Conservation (phyloP, 2,329 filamentous ascomycete genomes). For the Pezizomycotina sp. region DNA sequence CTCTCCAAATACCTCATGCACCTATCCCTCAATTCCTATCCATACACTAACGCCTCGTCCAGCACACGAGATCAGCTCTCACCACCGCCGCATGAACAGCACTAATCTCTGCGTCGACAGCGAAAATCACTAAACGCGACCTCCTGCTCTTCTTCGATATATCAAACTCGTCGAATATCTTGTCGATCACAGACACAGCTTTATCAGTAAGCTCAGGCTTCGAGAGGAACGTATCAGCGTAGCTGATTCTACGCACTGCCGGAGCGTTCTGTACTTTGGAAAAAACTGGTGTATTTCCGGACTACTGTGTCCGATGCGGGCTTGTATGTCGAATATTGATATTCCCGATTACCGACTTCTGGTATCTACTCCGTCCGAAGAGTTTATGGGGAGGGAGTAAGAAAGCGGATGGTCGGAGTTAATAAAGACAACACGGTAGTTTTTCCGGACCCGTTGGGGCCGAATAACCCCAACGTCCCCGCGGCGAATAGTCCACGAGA, state of each 20-base stretch:
- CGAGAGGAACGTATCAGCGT: slow-evolving; percentile 70
- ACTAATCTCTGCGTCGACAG: slow-evolving; percentile 73
- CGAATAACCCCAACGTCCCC: slow-evolving; percentile 90
- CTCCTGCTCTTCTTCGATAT: slow-evolving; percentile 21
- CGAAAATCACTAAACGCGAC: slow-evolving; percentile 50
- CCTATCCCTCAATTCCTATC: slow-evolving; percentile 65
- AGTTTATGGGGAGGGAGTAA: slow-evolving; percentile 69
- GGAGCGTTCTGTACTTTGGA: slow-evolving; percentile 56
- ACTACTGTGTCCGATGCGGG: slow-evolving; percentile 77
- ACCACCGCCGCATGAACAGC: slow-evolving; percentile 70
- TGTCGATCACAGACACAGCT: slow-evolving; percentile 46
- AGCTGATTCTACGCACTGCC: slow-evolving; percentile 70
- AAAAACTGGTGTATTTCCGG: slow-evolving; percentile 92
- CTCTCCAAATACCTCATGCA: slow-evolving; percentile 57
- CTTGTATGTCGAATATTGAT: slow-evolving; percentile 83
- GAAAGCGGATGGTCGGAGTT: slow-evolving; percentile 88
- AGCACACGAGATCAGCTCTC: slow-evolving; percentile 66
- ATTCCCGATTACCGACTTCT: slow-evolving; percentile 53
- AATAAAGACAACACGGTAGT: slow-evolving; percentile 86
- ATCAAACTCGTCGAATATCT: slow-evolving; percentile 65
- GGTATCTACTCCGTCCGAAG: slow-evolving; percentile 73
- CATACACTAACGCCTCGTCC: slow-evolving; percentile 74
- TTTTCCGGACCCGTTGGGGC: slow-evolving; percentile 87
- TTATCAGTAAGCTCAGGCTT: slow-evolving; percentile 46
- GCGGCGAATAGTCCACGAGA: slow-evolving; percentile 67